A percentile compares a stretch with the other conserved stretches of the same genome.
These are phyloP conservation scores for Globisporangium radiosum DNA, from an alignment of 352 stramenopile genomes.

Conservation along the genomic window DNA sequence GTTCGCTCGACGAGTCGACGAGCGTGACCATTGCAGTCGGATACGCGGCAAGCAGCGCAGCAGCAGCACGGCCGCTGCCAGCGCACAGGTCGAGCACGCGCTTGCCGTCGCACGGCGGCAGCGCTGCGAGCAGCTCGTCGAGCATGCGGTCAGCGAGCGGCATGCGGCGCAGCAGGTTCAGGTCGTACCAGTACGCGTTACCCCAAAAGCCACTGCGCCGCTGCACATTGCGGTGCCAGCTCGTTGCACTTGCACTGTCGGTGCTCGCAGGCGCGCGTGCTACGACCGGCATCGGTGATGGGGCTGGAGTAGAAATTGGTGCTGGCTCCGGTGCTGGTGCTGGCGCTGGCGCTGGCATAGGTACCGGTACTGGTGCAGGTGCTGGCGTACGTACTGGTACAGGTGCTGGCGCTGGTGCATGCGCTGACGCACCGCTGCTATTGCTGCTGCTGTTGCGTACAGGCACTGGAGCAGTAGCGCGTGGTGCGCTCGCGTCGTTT, in stretches of 20 bases:
- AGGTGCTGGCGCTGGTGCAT: background rate
- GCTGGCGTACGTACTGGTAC: background rate
- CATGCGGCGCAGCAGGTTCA: constrained; percentile 51
- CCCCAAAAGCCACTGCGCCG: constrained; percentile 66
- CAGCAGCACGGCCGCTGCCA: constrained; percentile 48
- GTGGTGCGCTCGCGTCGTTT: background rate
- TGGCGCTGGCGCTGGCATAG: background rate
- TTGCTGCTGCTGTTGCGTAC: background rate
- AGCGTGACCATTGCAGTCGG: constrained; percentile 46
- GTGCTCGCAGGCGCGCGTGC: no score
- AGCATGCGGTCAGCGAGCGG: constrained; percentile 55
- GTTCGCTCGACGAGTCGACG: constrained; percentile 49
- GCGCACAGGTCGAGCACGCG: constrained; percentile 63
- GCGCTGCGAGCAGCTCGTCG: constrained; percentile 46
- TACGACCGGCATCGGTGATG: no score
- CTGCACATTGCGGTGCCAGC: constrained; percentile 55
- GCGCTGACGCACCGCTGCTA: background rate
- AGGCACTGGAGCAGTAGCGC: no score
- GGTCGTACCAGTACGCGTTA: constrained; percentile 74
- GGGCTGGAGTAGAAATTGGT: background rate
- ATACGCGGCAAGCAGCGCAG: constrained; percentile 53
- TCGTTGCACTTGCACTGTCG: constrained; percentile 8
- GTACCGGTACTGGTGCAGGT: background rate
- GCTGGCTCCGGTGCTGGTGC: background rate
- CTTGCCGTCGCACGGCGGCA: constrained; percentile 54